Percentiles rank a stretch among this genome's conserved stretches.
Evolutionary conservation across 2,329 filamentous ascomycete species (phyloP).

Genomic region (Trichoderma sp.): DNA sequence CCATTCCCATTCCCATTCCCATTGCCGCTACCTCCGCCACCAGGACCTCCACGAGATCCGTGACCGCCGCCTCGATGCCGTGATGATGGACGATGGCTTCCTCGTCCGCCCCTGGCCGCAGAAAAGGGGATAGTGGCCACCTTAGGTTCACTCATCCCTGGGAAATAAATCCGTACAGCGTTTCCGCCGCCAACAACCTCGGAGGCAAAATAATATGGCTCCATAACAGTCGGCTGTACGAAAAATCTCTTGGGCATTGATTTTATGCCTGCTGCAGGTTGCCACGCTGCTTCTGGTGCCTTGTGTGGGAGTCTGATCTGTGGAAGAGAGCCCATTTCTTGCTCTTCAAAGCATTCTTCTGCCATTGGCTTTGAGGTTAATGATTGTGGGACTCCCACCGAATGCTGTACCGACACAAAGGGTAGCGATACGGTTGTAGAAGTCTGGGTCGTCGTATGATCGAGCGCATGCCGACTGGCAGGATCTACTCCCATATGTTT

Average conservation of each 20-base stretch:
- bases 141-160: constrained; percentile 47
- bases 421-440: constrained; percentile 74
- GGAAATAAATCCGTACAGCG: constrained; percentile 48
- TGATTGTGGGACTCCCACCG: constrained; percentile 48
- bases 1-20: constrained; percentile 35
- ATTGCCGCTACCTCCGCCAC: constrained; percentile 20
- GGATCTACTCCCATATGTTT: constrained; percentile 67
- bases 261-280: constrained; percentile 59
- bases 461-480: constrained; percentile 68
- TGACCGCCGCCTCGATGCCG: constrained; percentile 40
- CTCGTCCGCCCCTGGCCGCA: constrained; percentile 40
- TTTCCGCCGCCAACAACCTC: constrained; percentile 43
- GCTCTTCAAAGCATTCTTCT: constrained; percentile 79
- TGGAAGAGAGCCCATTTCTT: constrained; percentile 78
- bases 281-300: constrained; percentile 66
- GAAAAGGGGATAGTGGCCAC: constrained; percentile 46
- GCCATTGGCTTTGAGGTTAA: constrained; percentile 69
- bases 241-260: constrained; percentile 57
- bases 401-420: constrained; percentile 33
- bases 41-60: constrained; percentile 36
- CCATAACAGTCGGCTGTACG: constrained; percentile 45
- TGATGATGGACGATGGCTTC: constrained; percentile 35
- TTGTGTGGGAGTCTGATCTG: constrained; percentile 68
- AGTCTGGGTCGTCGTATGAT: constrained; percentile 54
- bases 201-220: constrained; percentile 42